Conservation (phyloP, 1,284 basidiomycete species). For the Rhodotorula glutinis region DNA sequence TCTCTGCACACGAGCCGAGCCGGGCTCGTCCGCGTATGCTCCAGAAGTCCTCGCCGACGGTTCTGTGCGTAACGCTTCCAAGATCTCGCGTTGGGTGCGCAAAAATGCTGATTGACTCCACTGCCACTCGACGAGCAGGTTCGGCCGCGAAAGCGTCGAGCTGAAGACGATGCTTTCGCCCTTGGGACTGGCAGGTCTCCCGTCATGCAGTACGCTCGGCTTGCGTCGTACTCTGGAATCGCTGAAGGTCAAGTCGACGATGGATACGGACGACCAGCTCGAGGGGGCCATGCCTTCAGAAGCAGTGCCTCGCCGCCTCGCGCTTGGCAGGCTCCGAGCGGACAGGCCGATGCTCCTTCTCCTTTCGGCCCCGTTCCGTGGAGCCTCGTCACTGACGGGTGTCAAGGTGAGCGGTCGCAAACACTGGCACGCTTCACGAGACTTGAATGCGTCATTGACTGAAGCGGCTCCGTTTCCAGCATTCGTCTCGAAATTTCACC, state of each 20-base stretch:
- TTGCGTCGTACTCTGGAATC: too few species aligned
- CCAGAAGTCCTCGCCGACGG: neutral
- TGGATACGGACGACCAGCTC: too few species aligned
- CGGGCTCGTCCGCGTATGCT: neutral
- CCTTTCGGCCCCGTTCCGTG: neutral
- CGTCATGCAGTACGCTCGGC: neutral
- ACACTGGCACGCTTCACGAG: too few species aligned
- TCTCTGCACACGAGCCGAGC: constrained; percentile 2
- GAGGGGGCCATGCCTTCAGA: neutral
- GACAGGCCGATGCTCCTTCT: neutral
- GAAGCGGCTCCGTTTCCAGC: neutral
- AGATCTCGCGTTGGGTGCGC: too few species aligned
- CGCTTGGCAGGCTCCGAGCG: neutral
- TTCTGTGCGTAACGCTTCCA: neutral
- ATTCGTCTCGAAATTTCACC: constrained; percentile 4
- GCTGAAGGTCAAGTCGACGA: too few species aligned
- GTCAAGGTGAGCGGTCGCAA: neutral
- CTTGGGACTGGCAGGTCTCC: neutral
- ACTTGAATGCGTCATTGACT: too few species aligned
- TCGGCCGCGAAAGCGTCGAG: constrained; percentile 3
- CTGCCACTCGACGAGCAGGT: neutral
- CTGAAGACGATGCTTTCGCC: neutral
- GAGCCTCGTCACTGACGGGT: neutral
- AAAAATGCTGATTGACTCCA: too few species aligned
- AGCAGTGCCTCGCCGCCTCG: neutral